Conservation (phyloP, 2,329 filamentous ascomycete genomes). For the Pseudogymnoascus sp. region DNA sequence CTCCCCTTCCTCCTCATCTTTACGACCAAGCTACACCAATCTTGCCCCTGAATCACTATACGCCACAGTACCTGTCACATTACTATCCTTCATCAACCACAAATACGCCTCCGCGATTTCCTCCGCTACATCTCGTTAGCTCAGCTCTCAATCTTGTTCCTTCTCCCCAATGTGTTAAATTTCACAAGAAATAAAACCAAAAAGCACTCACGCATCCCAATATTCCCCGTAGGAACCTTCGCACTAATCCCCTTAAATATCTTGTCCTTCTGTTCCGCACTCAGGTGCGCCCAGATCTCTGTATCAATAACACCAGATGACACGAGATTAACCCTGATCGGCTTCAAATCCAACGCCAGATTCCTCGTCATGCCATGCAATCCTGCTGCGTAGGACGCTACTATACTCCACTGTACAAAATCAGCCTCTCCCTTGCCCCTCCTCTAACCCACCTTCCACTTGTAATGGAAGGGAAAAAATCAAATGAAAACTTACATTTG, state of each 20-base stretch:
- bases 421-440: background rate
- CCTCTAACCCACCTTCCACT: background rate
- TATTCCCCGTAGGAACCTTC: slow-evolving; percentile 16
- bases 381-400: slow-evolving; percentile 42
- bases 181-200: slow-evolving; percentile 15
- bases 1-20: background rate
- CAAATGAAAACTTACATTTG: background rate
- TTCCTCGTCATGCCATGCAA: slow-evolving; percentile 45
- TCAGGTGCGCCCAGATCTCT: slow-evolving; percentile 31
- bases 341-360: slow-evolving; percentile 55
- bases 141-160: background rate
- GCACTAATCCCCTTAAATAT: slow-evolving; percentile 20
- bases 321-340: slow-evolving; percentile 56
- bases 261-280: slow-evolving; percentile 21
- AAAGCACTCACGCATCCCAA: background rate
- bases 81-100: slow-evolving; percentile 37
- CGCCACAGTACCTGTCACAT: slow-evolving; percentile 31
- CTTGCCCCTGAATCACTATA: slow-evolving; percentile 12
- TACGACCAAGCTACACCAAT: background rate
- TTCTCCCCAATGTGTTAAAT: background rate
- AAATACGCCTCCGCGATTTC: slow-evolving; percentile 39
- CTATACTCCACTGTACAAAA: slow-evolving; percentile 36
- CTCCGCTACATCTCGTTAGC: slow-evolving; percentile 24
- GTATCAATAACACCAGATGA: slow-evolving; percentile 47
- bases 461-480: background rate